These are phyloP conservation scores for Metarhizium robertsii DNA, from an alignment of 2,329 filamentous ascomycete genomes.

Conservation along the genomic window DNA sequence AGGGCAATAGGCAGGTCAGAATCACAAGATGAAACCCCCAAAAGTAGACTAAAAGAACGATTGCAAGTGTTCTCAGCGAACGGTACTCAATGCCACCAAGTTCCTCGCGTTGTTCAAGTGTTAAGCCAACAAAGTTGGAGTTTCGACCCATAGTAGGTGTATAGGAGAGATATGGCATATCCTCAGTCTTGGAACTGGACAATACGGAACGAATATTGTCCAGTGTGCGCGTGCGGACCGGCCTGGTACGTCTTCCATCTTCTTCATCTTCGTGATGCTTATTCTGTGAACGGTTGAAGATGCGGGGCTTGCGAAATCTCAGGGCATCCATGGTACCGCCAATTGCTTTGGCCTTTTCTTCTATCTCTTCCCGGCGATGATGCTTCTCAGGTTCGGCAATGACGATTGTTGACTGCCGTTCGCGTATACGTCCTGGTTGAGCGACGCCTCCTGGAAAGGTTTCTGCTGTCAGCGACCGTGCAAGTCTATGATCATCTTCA, in stretches of 20 bases:
- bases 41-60: constrained; percentile 73
- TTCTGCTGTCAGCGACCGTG: constrained; percentile 15
- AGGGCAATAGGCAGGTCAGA: constrained; percentile 64
- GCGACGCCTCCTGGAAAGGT: constrained; percentile 12
- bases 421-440: constrained; percentile 17
- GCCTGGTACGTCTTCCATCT: constrained; percentile 14
- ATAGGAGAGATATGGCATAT: constrained; percentile 88
- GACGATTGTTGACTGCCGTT: constrained; percentile 49
- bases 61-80: constrained; percentile 73
- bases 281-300: constrained; percentile 28
- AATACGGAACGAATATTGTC: constrained; percentile 48
- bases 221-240: constrained; percentile 38
- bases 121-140: constrained; percentile 81
- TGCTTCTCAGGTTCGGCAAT: constrained; percentile 52
- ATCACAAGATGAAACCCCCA: constrained; percentile 74
- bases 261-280: constrained; percentile 28
- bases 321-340: constrained; percentile 30
- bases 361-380: constrained; percentile 24
- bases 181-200: constrained; percentile 42
- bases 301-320: constrained; percentile 33
- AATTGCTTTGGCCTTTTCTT: constrained; percentile 33
- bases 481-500: constrained; percentile 22
- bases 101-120: constrained; percentile 87
- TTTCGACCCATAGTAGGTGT: constrained; percentile 88
- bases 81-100: constrained; percentile 95